These are phyloP conservation scores for Penicillium ochrochloron DNA, from an alignment of 495 filamentous ascomycete species.

Conservation along the genomic window DNA sequence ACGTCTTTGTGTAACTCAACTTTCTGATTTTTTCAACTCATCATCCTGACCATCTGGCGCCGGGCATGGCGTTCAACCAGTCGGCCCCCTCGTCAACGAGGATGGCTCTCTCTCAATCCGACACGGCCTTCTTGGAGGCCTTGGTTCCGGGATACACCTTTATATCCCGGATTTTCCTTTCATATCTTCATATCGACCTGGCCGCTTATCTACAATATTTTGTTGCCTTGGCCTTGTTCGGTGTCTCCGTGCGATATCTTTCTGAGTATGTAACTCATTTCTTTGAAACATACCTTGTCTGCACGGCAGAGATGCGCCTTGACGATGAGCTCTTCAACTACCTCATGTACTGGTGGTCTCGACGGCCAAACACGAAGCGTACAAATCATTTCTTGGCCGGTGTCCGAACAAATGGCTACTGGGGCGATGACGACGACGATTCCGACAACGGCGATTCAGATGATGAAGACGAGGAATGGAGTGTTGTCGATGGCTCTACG, in stretches of 20 bases:
- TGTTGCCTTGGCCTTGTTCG: conserved; percentile 53
- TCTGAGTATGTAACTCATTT: conserved; percentile 44
- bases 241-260: conserved; percentile 55
- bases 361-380: conserved; percentile 59
- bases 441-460: conserved; percentile 42
- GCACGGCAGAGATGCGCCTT: conserved; percentile 64
- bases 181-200: conserved; percentile 70
- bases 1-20: neutral
- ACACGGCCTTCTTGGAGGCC: conserved; percentile 64
- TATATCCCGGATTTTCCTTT: conserved; percentile 61
- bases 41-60: neutral
- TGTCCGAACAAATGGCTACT: conserved; percentile 57
- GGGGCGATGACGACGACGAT: conserved; percentile 49
- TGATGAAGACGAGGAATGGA: conserved; percentile 29
- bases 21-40: neutral
- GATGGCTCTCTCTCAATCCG: conserved; percentile 25
- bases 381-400: conserved; percentile 66
- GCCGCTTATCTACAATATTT: conserved; percentile 70
- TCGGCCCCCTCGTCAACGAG: conserved; percentile 28
- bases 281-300: conserved; percentile 44
- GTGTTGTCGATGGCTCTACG: conserved; percentile 3
- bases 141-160: conserved; percentile 76
- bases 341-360: conserved; percentile 71
- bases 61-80: conserved; percentile 32
- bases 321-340: conserved; percentile 73